phyloP scores from a whole-genome alignment of 2,329 filamentous ascomycete genomes.

The Alternaria brassicicola region DNA sequence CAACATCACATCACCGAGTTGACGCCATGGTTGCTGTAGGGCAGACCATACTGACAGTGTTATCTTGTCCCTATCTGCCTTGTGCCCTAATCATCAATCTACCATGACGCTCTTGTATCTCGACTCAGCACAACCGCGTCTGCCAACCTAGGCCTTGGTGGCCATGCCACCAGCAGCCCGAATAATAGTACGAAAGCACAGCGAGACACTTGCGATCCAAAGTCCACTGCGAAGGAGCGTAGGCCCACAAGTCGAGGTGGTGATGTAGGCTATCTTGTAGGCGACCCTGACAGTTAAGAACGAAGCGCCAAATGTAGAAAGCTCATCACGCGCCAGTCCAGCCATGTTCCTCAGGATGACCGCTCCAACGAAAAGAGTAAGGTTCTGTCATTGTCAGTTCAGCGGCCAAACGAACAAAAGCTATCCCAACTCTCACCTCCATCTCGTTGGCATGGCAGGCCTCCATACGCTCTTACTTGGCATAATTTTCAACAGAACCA shows the following conservation, averaged over 20 bases:
- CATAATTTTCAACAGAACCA: constrained; percentile 43
- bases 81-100: background rate
- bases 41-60: background rate
- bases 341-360: constrained; percentile 54
- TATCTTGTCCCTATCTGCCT: background rate
- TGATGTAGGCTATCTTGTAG: constrained; percentile 50
- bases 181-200: constrained; percentile 33
- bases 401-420: background rate
- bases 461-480: constrained; percentile 53
- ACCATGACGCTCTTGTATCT: background rate
- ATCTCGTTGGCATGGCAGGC: constrained; percentile 55
- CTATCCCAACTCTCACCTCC: constrained; percentile 34
- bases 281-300: constrained; percentile 47
- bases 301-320: constrained; percentile 45
- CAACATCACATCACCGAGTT: constrained; percentile 1
- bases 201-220: constrained; percentile 23
- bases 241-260: constrained; percentile 29
- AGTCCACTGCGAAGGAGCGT: constrained; percentile 27
- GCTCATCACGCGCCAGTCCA: constrained; percentile 39
- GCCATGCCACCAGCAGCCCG: constrained; percentile 32
- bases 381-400: constrained; percentile 33
- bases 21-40: background rate
- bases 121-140: background rate
- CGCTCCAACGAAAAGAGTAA: constrained; percentile 54
- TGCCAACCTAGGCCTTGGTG: background rate